Conservation (phyloP, 148 eudicot genomes). For the Camellia granthamiana region DNA sequence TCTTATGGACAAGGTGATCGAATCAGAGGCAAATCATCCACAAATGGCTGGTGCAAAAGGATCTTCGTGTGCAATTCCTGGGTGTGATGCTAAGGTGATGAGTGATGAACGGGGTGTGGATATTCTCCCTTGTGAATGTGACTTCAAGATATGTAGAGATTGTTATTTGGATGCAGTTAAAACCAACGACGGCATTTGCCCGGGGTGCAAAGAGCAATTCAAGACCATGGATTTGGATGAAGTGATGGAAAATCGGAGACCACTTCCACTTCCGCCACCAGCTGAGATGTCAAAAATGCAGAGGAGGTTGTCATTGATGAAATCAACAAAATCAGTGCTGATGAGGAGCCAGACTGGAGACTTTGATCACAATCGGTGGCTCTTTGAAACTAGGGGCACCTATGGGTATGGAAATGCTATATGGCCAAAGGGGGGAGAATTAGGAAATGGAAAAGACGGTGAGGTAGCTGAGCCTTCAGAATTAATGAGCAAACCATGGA, state of each 20-base stretch:
- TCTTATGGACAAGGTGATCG: slow-evolving; percentile 85
- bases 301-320: slow-evolving; percentile 76
- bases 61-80: slow-evolving; percentile 71
- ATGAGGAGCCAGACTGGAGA: slow-evolving; percentile 86
- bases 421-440: slow-evolving; percentile 79
- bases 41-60: slow-evolving; percentile 91
- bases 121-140: slow-evolving; percentile 86
- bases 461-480: slow-evolving; percentile 52
- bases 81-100: slow-evolving; percentile 90
- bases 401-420: slow-evolving; percentile 95
- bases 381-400: slow-evolving; percentile 80
- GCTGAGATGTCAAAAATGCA: slow-evolving; percentile 67
- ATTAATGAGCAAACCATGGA: slow-evolving; percentile 77
- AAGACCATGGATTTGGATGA: slow-evolving; percentile 58
- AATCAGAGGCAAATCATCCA: slow-evolving; percentile 67
- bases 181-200: slow-evolving; percentile 62
- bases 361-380: slow-evolving; percentile 86
- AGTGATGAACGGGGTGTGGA: slow-evolving; percentile 74
- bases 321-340: slow-evolving; percentile 55
- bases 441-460: slow-evolving; percentile 41
- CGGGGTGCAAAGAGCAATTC: slow-evolving; percentile 84
- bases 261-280: slow-evolving; percentile 52
- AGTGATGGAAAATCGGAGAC: slow-evolving; percentile 28
- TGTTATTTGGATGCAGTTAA: slow-evolving; percentile 72
- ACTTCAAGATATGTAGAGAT: slow-evolving; percentile 84